Percentiles rank a stretch among this genome's conserved stretches.
phyloP scores from a whole-genome alignment of 1,284 basidiomycete species.

The Moesziomyces globuligerus region DNA sequence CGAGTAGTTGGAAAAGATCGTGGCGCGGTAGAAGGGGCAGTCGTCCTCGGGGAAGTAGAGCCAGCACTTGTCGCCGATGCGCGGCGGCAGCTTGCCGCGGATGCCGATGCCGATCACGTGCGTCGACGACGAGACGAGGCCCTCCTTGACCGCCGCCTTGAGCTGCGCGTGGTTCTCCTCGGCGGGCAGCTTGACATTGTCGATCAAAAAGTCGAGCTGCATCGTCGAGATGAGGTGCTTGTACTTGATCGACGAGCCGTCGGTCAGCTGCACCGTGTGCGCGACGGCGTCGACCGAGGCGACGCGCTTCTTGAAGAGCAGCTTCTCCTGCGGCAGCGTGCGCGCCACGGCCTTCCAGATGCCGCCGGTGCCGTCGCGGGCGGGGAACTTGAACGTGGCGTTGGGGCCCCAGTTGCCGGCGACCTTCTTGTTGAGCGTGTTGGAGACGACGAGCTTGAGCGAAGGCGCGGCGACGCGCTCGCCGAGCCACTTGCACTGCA shows the following conservation, averaged over 20 bases:
- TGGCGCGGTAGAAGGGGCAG: constrained; percentile 72
- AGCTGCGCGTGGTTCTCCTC: constrained; percentile 67
- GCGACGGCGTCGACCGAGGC: constrained; percentile 68
- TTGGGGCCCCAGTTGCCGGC: constrained; percentile 73
- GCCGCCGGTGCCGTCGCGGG: constrained; percentile 71
- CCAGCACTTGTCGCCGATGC: constrained; percentile 72
- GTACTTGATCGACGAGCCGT: constrained; percentile 70
- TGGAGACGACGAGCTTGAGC: constrained; percentile 70
- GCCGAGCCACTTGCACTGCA: constrained; percentile 73
- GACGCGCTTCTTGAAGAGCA: constrained; percentile 69
- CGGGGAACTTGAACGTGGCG: constrained; percentile 72
- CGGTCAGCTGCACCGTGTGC: constrained; percentile 69
- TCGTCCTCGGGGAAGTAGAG: constrained; percentile 71
- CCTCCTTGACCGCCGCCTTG: constrained; percentile 67
- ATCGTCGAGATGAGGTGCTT: constrained; percentile 70
- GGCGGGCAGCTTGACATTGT: constrained; percentile 67
- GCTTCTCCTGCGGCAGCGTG: constrained; percentile 69
- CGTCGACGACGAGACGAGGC: constrained; percentile 70
- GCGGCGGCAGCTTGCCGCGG: constrained; percentile 70
- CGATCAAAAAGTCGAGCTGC: constrained; percentile 69
- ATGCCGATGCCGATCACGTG: constrained; percentile 72
- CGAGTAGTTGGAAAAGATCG: constrained; percentile 73
- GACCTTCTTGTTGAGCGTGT: constrained; percentile 71
- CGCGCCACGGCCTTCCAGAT: constrained; percentile 72
- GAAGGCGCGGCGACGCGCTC: constrained; percentile 72